Evolutionary conservation across 2,329 filamentous ascomycete species (phyloP).

Genomic region (Beauveria sp.): DNA sequence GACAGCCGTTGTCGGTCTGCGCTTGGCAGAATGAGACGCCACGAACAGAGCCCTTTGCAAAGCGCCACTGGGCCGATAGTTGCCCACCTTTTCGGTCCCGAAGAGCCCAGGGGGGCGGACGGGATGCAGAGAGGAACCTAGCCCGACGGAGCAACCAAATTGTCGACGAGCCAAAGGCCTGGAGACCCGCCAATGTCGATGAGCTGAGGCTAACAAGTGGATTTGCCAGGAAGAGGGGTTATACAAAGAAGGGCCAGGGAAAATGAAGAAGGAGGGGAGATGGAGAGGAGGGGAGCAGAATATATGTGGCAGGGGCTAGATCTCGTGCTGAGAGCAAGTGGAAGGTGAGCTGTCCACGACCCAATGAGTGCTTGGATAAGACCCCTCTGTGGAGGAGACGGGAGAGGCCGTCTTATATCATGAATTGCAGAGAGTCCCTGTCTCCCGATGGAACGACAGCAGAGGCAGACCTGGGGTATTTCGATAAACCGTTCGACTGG

Average conservation of each 20-base stretch:
- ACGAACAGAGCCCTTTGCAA: not conserved
- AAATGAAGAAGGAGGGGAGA: not conserved
- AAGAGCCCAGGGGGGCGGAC: not conserved
- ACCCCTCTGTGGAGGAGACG: not conserved
- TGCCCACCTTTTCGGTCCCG: constrained; percentile 5
- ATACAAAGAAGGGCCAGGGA: not conserved
- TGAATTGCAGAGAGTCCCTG: not conserved
- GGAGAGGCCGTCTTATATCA: constrained; percentile 4
- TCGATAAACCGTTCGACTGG: not conserved
- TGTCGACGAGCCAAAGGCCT: not conserved
- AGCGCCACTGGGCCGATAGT: constrained; percentile 3
- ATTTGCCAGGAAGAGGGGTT: not conserved
- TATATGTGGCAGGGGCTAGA: not conserved
- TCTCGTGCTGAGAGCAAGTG: not conserved
- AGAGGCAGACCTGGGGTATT: not conserved
- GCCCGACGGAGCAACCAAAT: not conserved
- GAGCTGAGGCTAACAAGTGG: not conserved
- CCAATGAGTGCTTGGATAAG: not conserved
- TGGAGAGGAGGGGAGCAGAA: not conserved
- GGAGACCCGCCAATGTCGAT: constrained; percentile 5
- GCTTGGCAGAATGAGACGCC: constrained; percentile 6
- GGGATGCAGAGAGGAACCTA: not conserved
- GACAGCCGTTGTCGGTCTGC: constrained; percentile 1
- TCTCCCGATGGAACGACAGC: not conserved
- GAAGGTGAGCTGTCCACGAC: not conserved